phyloP scores from a whole-genome alignment of 163 green algal genomes.

The Chlamydomonas reinhardtii region DNA sequence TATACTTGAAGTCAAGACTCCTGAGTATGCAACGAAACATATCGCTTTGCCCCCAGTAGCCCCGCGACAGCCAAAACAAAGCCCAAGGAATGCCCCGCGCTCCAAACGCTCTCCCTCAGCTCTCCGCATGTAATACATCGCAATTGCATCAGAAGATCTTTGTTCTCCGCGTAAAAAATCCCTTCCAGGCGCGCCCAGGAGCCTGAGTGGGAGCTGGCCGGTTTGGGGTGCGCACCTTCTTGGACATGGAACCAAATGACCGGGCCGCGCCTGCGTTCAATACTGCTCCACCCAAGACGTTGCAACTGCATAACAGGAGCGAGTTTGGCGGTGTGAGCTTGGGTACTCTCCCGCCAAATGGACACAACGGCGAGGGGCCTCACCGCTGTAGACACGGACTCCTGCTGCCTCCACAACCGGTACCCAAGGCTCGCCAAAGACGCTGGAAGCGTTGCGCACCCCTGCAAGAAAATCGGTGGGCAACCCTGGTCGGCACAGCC shows the following conservation, averaged over 20 bases:
- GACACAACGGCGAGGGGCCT: background rate
- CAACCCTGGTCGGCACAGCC: no score
- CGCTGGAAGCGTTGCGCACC: conserved; percentile 8
- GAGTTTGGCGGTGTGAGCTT: background rate
- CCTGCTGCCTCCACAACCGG: background rate
- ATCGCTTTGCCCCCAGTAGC: no score
- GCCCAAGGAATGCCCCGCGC: background rate
- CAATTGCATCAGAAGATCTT: no score
- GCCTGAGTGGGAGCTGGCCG: background rate
- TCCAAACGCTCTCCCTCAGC: background rate
- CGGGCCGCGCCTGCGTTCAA: conserved; percentile 23
- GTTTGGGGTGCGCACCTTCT: no score
- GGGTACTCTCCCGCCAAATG: background rate
- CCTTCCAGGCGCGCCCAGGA: background rate
- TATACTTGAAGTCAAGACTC: no score
- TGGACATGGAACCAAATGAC: conserved; percentile 38
- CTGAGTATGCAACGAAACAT: no score
- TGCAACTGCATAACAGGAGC: conserved; percentile 20
- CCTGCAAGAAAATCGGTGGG: background rate
- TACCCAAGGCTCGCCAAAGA: background rate
- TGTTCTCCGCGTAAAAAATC: no score
- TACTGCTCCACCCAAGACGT: conserved; percentile 32
- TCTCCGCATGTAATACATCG: background rate
- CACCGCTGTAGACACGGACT: conserved; percentile 26
- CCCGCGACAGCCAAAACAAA: background rate